Percentiles rank a stretch among this genome's conserved stretches.
Conservation (phyloP, 306 rosid genomes). For the Fragaria ananassa region DNA sequence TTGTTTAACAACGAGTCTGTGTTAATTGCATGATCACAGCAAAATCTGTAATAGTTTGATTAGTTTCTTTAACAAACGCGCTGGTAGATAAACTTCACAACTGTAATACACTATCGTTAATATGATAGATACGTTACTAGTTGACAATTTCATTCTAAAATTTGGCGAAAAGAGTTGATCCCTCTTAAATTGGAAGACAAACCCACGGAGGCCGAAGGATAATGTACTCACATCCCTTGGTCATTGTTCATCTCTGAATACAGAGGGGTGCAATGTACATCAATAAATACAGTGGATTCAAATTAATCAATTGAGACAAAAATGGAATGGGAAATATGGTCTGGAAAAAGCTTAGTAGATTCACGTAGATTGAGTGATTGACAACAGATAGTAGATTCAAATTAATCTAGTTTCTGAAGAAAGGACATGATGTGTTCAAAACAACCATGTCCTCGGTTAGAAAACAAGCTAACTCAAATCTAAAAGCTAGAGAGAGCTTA, state of each 20-base stretch:
- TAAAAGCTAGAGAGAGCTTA: too few relatives aligned
- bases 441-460: neutral
- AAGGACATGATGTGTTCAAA: neutral
- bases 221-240: neutral
- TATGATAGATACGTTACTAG: too few relatives aligned
- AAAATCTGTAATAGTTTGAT: neutral
- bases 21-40: neutral
- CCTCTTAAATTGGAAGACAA: too few relatives aligned
- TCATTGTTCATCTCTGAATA: neutral
- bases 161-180: neutral
- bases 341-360: too few relatives aligned
- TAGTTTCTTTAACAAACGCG: neutral
- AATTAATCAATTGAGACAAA: neutral
- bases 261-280: neutral
- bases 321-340: neutral
- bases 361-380: too few relatives aligned
- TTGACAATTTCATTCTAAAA: too few relatives aligned
- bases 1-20: neutral
- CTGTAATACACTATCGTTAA: too few relatives aligned
- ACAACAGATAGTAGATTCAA: too few relatives aligned
- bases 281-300: neutral
- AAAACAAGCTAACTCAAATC: too few relatives aligned
- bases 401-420: neutral
- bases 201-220: neutral
- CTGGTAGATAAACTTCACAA: neutral